phyloP scores from a whole-genome alignment of 2,329 filamentous ascomycete species.

The Erysiphe pulchra region DNA sequence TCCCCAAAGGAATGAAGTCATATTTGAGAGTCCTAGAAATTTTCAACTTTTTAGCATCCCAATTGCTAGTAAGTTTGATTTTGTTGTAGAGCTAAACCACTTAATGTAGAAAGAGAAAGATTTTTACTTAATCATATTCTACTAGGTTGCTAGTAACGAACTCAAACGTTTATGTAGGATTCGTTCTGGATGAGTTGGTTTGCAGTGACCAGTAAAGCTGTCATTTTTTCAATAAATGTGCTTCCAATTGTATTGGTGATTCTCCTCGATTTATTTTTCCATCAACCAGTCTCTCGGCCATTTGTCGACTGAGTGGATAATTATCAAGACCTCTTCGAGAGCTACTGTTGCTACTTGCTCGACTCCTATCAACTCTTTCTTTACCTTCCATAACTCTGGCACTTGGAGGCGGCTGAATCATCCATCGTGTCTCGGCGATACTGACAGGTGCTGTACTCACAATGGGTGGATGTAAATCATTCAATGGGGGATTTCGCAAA shows the following conservation, averaged over 20 bases:
- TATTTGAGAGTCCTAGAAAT: too few species aligned
- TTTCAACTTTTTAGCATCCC: too few species aligned
- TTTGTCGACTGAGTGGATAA: conserved; percentile 9
- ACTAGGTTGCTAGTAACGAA: too few species aligned
- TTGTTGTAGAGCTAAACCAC: too few species aligned
- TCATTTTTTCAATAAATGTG: background rate
- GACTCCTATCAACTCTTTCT: conserved; percentile 36
- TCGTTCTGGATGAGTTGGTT: too few species aligned
- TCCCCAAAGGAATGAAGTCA: too few species aligned
- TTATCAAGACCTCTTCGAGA: conserved; percentile 18
- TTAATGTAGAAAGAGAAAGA: too few species aligned
- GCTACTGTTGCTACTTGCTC: conserved; percentile 15
- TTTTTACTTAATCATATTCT: too few species aligned
- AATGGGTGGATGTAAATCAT: conserved; percentile 66
- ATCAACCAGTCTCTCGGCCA: conserved; percentile 11
- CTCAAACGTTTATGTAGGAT: too few species aligned
- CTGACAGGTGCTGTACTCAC: conserved; percentile 48
- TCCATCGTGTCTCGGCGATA: conserved; percentile 56
- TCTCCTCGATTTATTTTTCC: conserved; percentile 11
- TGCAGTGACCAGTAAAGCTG: too few species aligned
- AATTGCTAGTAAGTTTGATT: too few species aligned
- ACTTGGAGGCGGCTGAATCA: conserved; percentile 76
- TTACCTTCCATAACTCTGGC: conserved; percentile 83
- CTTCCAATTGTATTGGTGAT: conserved; percentile 7
- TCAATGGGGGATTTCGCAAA: conserved; percentile 40